These are phyloP conservation scores for Blakeslea trispora DNA, from an alignment of 371 early-diverging fungal species.

Conservation along the genomic window DNA sequence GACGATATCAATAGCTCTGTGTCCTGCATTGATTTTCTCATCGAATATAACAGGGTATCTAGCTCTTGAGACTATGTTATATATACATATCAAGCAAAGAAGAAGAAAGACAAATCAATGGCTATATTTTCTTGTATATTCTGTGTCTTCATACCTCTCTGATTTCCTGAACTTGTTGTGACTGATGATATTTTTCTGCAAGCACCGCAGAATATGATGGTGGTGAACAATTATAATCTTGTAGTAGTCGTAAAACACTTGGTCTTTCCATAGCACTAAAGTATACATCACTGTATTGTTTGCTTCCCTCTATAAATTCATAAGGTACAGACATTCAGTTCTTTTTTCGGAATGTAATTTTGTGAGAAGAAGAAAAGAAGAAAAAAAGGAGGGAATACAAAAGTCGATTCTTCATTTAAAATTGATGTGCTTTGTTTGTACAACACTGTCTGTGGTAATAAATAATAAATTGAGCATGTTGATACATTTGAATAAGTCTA, in stretches of 20 bases:
- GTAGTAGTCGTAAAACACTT: neutral
- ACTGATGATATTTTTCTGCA: slow-evolving; percentile 18
- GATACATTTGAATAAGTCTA: neutral
- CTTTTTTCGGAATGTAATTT: too few relatives aligned
- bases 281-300: neutral
- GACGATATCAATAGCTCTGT: slow-evolving; percentile 1
- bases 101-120: neutral
- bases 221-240: slow-evolving; percentile 7
- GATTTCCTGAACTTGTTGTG: slow-evolving; percentile 3
- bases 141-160: slow-evolving; percentile 5
- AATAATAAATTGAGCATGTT: neutral
- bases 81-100: too few relatives aligned
- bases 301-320: neutral
- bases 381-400: neutral
- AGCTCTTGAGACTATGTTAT: slow-evolving; percentile 14
- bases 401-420: too few relatives aligned
- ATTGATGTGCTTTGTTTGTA: too few relatives aligned
- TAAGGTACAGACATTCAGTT: neutral
- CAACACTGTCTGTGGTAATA: too few relatives aligned
- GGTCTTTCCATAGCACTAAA: neutral
- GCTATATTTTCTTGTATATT: neutral
- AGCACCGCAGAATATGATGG: slow-evolving; percentile 26
- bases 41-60: slow-evolving; percentile 1
- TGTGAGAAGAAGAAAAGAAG: neutral
- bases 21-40: slow-evolving; percentile 8